Evolutionary conservation across 768 basidiomycete species (phyloP).

Genomic region (Paxillus rubicundulus): DNA sequence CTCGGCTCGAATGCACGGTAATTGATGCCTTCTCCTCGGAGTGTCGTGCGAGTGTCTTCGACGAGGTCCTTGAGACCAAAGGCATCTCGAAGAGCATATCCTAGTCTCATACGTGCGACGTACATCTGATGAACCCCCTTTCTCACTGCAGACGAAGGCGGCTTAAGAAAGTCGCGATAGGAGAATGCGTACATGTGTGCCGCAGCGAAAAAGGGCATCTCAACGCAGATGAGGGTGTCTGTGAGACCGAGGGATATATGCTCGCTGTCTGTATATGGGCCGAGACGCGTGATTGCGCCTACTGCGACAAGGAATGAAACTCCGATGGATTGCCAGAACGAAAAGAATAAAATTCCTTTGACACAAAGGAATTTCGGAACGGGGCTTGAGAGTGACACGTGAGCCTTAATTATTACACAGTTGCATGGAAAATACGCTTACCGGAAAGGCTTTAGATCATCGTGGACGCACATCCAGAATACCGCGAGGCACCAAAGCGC

Average conservation of each 20-base stretch:
- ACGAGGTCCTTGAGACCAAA: constrained; percentile 85
- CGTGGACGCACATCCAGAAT: constrained; percentile 92
- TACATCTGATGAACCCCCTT: constrained; percentile 40
- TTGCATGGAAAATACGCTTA: constrained; percentile 29
- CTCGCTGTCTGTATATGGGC: constrained; percentile 83
- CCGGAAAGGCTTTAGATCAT: constrained; percentile 89
- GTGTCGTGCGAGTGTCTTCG: constrained; percentile 78
- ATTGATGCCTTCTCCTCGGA: constrained; percentile 87
- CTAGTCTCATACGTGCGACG: constrained; percentile 88
- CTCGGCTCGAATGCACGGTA: constrained; percentile 97
- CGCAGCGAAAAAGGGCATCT: constrained; percentile 97
- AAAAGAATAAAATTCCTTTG: constrained; percentile 97
- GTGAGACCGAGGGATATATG: constrained; percentile 89
- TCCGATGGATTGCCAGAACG: constrained; percentile 92
- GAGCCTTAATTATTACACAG: not conserved
- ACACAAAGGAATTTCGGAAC: constrained; percentile 98
- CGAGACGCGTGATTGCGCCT: constrained; percentile 70
- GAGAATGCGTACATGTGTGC: constrained; percentile 96
- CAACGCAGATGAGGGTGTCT: constrained; percentile 89
- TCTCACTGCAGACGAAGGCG: constrained; percentile 42
- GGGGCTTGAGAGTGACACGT: constrained; percentile 47
- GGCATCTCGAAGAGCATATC: constrained; percentile 83
- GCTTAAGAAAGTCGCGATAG: constrained; percentile 67
- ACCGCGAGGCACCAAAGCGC: constrained; percentile 89
- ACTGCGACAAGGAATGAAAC: constrained; percentile 89